Base-by-base conservation (phyloP, 768 basidiomycete genomes). In the Gyrodon lividus region DNA sequence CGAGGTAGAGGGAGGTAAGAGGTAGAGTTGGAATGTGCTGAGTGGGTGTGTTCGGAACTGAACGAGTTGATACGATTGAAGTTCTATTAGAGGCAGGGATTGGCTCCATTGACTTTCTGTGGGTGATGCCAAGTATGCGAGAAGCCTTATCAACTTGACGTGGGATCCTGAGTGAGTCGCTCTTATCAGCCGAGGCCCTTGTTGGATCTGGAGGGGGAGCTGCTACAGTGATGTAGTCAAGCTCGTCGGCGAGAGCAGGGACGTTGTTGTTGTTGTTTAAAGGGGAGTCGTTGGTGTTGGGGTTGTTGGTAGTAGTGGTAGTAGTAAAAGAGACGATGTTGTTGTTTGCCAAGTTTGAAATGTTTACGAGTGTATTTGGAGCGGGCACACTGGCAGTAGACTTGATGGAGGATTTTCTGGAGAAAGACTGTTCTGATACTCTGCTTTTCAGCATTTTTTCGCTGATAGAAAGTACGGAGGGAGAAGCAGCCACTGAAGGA, bases 1-100 rank as follows among this genome's bases (percentile, higher is more conserved):
- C 89, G 59, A 92, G 86, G 68, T 92, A 92, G 59, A 92, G 82
- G 28, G 87, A 89, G 2, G 89, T 85, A 55, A 92, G 81, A 24
- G 89, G 88, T 43, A 86, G 75, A 23, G 87, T 82, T 12, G 89
- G 86, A 9, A 76, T 72, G 60, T 83, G 78, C n/a, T 87, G 81
- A 13, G 82, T 73, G 37, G 80, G 71, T 1, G 82, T 75, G 45
- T 61, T 65, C 24, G 68, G 68, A 23, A 52, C 69, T 13, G 69
- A 71, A 43, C 84, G 74, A 48, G 84, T 87, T 19, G 89, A 90
- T 51, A 89, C 83, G 58, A 92, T 79, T 35, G 88, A 90, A 46
- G 79, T 86, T 60, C 89, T 82, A 52, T 81, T 75, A 4, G 86
- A 84, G 22, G 83, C 87, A 45, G 89, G 88, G 59, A 91, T 86